A percentile compares a stretch with the other conserved stretches of the same genome.
These are phyloP conservation scores for Gossypium thurberi DNA, from an alignment of 345 rosid species.

Conservation along the genomic window DNA sequence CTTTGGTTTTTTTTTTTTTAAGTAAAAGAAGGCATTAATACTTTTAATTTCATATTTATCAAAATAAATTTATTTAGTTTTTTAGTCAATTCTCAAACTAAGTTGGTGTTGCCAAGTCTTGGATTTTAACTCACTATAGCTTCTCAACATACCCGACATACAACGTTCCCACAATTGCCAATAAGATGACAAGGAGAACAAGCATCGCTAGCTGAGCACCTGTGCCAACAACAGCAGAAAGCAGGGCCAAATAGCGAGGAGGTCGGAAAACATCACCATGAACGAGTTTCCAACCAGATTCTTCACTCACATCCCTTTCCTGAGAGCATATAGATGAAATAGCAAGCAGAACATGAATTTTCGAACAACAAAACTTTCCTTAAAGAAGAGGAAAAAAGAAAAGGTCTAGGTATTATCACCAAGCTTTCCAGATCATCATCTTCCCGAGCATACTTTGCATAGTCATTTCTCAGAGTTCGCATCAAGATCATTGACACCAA, in stretches of 20 bases:
- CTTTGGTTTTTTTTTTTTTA: neutral
- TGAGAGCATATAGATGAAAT: constrained; percentile 18
- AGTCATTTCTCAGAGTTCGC: constrained; percentile 94
- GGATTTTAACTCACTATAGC: neutral
- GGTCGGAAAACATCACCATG: constrained; percentile 98
- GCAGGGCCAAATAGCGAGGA: constrained; percentile 56
- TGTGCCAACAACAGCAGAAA: constrained; percentile 92
- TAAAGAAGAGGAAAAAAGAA: neutral
- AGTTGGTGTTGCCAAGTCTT: neutral
- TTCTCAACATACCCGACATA: constrained; percentile 75
- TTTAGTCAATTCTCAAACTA: neutral
- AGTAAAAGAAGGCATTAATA: neutral
- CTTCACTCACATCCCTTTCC: constrained; percentile 99
- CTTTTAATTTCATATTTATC: neutral
- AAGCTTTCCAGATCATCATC: constrained; percentile 91
- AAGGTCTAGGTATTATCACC: constrained; percentile 38
- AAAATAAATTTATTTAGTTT: neutral
- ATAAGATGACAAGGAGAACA: constrained; percentile 83
- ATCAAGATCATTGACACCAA: constrained; percentile 96
- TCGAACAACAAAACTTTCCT: constrained; percentile 2
- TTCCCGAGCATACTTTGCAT: constrained; percentile 93
- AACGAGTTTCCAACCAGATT: constrained; percentile 98
- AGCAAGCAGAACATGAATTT: constrained; percentile 2
- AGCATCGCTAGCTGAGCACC: constrained; percentile 94
- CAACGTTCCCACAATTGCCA: constrained; percentile 88